These are phyloP conservation scores for Colletotrichum navitas DNA, from an alignment of 2,329 filamentous ascomycete species.

Conservation along the genomic window DNA sequence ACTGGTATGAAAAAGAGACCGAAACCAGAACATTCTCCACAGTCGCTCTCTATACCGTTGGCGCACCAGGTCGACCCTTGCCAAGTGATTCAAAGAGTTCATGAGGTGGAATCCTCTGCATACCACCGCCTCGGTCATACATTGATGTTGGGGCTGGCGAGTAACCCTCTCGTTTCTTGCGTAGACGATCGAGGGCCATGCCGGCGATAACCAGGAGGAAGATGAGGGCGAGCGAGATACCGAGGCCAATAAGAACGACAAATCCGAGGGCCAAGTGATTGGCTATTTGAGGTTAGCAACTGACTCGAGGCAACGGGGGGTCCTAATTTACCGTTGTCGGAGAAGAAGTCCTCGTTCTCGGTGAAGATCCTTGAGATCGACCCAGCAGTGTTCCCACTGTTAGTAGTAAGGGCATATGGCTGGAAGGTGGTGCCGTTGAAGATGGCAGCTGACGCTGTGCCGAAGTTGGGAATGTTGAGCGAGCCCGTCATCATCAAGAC, in stretches of 20 bases:
- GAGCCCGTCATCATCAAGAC: slow-evolving; percentile 87
- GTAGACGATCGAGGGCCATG: slow-evolving; percentile 79
- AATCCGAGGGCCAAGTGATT: slow-evolving; percentile 78
- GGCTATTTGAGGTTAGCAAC: slow-evolving; percentile 51
- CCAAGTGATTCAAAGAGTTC: slow-evolving; percentile 69
- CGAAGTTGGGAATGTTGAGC: slow-evolving; percentile 80
- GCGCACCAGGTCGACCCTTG: slow-evolving; percentile 61
- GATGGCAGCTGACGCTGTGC: slow-evolving; percentile 85
- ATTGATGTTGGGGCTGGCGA: slow-evolving; percentile 78
- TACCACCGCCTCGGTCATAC: slow-evolving; percentile 70
- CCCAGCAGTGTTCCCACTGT: slow-evolving; percentile 72
- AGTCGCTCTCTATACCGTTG: slow-evolving; percentile 60
- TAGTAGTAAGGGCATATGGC: slow-evolving; percentile 85
- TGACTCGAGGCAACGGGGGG: slow-evolving; percentile 28
- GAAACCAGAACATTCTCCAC: slow-evolving; percentile 30
- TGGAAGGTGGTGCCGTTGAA: slow-evolving; percentile 85
- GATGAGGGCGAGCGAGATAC: slow-evolving; percentile 81
- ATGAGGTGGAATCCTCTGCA: slow-evolving; percentile 71
- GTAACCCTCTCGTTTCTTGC: slow-evolving; percentile 84
- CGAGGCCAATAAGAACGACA: slow-evolving; percentile 84
- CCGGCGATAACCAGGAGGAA: slow-evolving; percentile 83
- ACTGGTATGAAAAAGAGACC: slow-evolving; percentile 8
- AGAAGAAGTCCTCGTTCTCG: slow-evolving; percentile 83
- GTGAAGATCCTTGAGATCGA: slow-evolving; percentile 87
- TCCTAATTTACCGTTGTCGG: slow-evolving; percentile 66